Percentiles rank a stretch among this genome's conserved stretches.
phyloP scores from a whole-genome alignment of 2,329 filamentous ascomycete species.

The Colletotrichum neosansevieriae region DNA sequence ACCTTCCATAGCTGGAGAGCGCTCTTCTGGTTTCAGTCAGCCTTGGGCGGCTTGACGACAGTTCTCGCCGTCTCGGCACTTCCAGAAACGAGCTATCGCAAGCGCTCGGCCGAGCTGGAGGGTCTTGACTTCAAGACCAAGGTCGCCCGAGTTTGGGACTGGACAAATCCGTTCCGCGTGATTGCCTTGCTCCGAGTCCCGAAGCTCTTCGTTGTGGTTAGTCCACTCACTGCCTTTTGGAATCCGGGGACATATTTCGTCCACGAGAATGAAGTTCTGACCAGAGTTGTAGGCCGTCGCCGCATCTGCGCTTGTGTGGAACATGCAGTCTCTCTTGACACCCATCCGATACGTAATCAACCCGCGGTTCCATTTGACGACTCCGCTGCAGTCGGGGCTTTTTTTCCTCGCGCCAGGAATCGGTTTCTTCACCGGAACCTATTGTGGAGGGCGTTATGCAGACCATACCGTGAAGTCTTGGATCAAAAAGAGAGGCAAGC shows the following conservation, averaged over 20 bases:
- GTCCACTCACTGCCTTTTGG: constrained; percentile 59
- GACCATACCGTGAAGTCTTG: constrained; percentile 72
- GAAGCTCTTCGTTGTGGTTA: constrained; percentile 69
- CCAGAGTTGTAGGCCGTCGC: constrained; percentile 7
- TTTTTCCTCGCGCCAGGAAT: constrained; percentile 80
- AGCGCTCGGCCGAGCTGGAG: constrained; percentile 71
- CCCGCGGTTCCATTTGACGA: constrained; percentile 73
- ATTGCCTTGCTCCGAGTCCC: constrained; percentile 74
- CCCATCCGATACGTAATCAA: constrained; percentile 79
- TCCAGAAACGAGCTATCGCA: constrained; percentile 76
- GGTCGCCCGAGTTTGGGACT: constrained; percentile 44
- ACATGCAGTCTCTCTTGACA: constrained; percentile 77
- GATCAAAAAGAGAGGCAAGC: constrained; percentile 66
- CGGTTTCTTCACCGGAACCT: constrained; percentile 75
- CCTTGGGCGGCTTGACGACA: constrained; percentile 67
- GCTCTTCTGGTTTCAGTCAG: constrained; percentile 79
- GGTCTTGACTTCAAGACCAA: constrained; percentile 62
- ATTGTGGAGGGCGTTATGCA: constrained; percentile 76
- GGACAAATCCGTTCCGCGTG: constrained; percentile 76
- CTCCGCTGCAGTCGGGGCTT: constrained; percentile 73
- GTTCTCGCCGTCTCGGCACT: constrained; percentile 69
- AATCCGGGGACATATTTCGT: not conserved
- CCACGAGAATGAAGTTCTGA: not conserved
- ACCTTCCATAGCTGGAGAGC: constrained; percentile 76
- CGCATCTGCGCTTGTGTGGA: constrained; percentile 71